phyloP scores from a whole-genome alignment of 805 yeast species.

The Dipodascus geniculatus region DNA sequence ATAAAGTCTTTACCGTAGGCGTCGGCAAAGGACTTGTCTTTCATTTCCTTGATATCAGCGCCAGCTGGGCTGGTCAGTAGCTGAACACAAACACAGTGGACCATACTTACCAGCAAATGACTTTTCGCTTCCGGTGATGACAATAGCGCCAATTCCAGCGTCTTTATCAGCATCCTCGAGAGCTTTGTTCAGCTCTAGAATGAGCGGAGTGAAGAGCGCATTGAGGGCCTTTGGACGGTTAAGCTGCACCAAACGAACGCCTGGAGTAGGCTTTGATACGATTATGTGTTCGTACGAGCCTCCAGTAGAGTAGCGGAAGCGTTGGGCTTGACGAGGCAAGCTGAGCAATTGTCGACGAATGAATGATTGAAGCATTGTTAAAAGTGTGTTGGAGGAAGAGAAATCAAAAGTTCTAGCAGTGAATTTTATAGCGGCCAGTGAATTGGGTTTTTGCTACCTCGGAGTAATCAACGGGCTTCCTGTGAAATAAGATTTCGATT shows the following conservation, averaged over 20 bases:
- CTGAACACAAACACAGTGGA: conserved; percentile 6
- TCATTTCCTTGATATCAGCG: conserved; percentile 44
- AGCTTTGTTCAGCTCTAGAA: conserved; percentile 30
- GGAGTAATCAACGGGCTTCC: neutral
- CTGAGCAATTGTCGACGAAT: neutral
- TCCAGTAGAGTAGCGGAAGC: conserved; percentile 14
- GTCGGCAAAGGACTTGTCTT: conserved; percentile 27
- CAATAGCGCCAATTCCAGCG: conserved; percentile 33
- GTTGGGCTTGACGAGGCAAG: neutral
- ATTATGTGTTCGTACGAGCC: conserved; percentile 27
- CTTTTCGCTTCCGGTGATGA: conserved; percentile 34
- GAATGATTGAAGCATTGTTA: neutral
- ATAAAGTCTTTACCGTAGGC: conserved; percentile 28
- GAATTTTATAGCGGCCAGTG: no score
- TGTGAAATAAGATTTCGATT: no score
- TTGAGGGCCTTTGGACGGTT: conserved; percentile 37
- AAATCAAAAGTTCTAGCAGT: no score
- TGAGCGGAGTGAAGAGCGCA: conserved; percentile 29
- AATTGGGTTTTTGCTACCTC: no score
- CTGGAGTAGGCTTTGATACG: conserved; percentile 29
- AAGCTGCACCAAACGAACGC: conserved; percentile 30
- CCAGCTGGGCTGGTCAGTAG: conserved; percentile 27
- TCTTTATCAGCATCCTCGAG: conserved; percentile 28
- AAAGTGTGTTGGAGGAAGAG: neutral
- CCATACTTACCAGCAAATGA: conserved; percentile 32